Evolutionary conservation across 2,329 filamentous ascomycete genomes (phyloP).

Genomic region (Diaporthe australafricana): DNA sequence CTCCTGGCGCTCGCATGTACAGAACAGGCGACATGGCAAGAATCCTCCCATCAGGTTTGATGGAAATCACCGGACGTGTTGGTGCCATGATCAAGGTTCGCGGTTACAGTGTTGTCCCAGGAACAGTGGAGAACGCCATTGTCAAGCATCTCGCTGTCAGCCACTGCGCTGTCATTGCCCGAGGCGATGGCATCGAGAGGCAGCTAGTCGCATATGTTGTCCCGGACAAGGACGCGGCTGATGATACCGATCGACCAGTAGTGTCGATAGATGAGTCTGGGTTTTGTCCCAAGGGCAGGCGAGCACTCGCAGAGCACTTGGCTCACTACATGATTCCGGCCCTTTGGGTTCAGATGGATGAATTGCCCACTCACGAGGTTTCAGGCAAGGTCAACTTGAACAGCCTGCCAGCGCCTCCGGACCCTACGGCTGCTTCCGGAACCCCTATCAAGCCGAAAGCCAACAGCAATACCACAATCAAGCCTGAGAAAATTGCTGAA

Average conservation of each 20-base stretch:
- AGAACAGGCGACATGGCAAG: slow-evolving; percentile 79
- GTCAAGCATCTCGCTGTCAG: slow-evolving; percentile 76
- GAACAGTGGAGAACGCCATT: slow-evolving; percentile 80
- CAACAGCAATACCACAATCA: slow-evolving; percentile 72
- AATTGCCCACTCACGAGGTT: slow-evolving; percentile 80
- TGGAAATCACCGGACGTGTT: slow-evolving; percentile 82
- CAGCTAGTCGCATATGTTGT: slow-evolving; percentile 84
- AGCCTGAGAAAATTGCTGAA: slow-evolving; percentile 74
- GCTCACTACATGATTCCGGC: slow-evolving; percentile 88
- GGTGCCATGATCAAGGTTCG: slow-evolving; percentile 86
- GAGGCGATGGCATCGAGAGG: slow-evolving; percentile 80
- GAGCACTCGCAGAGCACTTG: slow-evolving; percentile 72
- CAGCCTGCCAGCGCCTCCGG: slow-evolving; percentile 73
- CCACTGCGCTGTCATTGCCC: slow-evolving; percentile 77
- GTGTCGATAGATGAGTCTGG: slow-evolving; percentile 77
- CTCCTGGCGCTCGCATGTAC: slow-evolving; percentile 76
- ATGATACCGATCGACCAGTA: slow-evolving; percentile 46
- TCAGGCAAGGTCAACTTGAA: slow-evolving; percentile 84
- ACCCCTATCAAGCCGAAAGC: slow-evolving; percentile 57
- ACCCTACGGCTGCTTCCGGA: slow-evolving; percentile 48
- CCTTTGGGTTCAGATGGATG: slow-evolving; percentile 79
- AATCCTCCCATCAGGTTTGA: slow-evolving; percentile 72
- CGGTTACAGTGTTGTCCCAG: slow-evolving; percentile 82
- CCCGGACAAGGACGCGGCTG: slow-evolving; percentile 64
- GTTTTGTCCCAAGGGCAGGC: slow-evolving; percentile 76